These are phyloP conservation scores for Dendrobium officinale DNA, from an alignment of 106 monocot species.

Conservation along the genomic window DNA sequence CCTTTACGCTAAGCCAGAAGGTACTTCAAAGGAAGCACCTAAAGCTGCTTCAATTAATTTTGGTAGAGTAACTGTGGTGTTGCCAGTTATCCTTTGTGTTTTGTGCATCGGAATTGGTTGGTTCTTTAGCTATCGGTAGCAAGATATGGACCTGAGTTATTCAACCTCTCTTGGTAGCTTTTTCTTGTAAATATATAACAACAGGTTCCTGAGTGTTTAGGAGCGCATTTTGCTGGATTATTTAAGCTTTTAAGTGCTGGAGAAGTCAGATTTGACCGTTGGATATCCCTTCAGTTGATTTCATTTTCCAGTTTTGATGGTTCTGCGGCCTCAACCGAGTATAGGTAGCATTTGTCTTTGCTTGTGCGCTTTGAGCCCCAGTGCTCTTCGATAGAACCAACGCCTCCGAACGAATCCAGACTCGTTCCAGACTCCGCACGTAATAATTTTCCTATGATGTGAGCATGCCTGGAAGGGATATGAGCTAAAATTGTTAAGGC, in stretches of 20 bases:
- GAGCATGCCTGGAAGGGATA: too few species aligned
- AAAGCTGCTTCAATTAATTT: conserved; percentile 9
- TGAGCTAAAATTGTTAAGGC: too few species aligned
- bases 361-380: not conserved
- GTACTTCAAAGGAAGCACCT: not conserved
- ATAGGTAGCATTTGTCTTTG: not conserved
- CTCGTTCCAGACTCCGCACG: too few species aligned
- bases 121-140: conserved; percentile 7
- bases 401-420: too few species aligned
- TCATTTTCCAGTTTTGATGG: not conserved
- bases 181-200: not conserved
- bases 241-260: not conserved
- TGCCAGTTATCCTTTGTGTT: not conserved
- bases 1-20: not conserved
- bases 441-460: too few species aligned
- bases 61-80: conserved; percentile 4
- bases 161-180: not conserved
- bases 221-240: not conserved
- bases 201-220: not conserved
- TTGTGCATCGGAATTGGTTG: conserved; percentile 12
- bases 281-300: not conserved
- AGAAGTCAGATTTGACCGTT: not conserved
- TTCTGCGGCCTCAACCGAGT: not conserved
- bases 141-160: not conserved
- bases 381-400: not conserved